Base-by-base conservation (phyloP, 73 alveolate genomes). In the Blepharisma japonicum region DNA sequence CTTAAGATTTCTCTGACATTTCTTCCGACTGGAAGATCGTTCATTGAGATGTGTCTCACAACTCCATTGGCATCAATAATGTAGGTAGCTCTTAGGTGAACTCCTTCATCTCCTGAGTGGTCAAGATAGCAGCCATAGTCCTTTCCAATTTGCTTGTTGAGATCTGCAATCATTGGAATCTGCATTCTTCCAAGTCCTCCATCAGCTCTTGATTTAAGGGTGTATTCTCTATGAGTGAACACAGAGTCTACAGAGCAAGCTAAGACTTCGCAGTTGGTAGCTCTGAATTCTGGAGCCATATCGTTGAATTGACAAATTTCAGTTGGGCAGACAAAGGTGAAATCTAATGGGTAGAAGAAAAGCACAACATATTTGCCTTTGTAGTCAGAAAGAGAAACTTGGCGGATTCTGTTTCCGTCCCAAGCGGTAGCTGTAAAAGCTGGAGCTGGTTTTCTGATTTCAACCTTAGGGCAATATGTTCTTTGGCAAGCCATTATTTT, bases 321-420 rank as follows among this genome's bases (percentile, higher is more conserved):
- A 54, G 99, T 96, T 11, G 99, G 99, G 92, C 99, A 97, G 55
- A 97, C 99, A 83, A 97, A 97, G 71, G 99, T 97, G 89, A 97
- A 97, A 74, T 97, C 99, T 79, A 97, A 87, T 14, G 99, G 99
- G 86, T 97, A 97, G 97, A 96, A 96, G 98, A 97, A 97, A 51
- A 97, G 93, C 76, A 97, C 98, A 7, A 94, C 92, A 83, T 97
- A 96, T 89, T 96, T 94, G 77, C 97, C 99, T 68, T 83, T 86
- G 93, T 89, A 97, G 84, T 97, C 99, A 61, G 88, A 55, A 53
- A 97, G 85, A 78, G 87, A 71, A 61, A 97, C 83, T 68, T 68
- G 68, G 87, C 95, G 89, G 90, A 97, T 88, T 55, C 78, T 87
- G 25, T 86, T 94, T 53, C 88, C 90, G 81, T 42, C 74, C 91